Evolutionary conservation across 1,284 basidiomycete species (phyloP), one percentile per base, ranked within the genome.

Genomic region (Boletus holoroseus): DNA sequence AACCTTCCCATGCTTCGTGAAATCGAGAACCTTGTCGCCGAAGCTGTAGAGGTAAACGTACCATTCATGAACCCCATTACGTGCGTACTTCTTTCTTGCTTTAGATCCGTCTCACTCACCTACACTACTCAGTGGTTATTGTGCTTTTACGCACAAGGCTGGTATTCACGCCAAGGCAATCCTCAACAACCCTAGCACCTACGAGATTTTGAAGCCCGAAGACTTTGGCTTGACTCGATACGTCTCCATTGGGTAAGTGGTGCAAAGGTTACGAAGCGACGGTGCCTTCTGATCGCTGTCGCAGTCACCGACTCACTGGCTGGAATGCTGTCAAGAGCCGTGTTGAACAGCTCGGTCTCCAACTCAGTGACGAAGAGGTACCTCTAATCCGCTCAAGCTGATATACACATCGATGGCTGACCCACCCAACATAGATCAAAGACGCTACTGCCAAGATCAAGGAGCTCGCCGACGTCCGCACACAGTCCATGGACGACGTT

Each of bases 111-210:
- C 51, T 49, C 38, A 47, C 49, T 54, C 26, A 54, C 26, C 15
- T 24, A n/a, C 34, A 43, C 53, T 38, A 18, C 39, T 18, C 56
- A 88, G 87, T 50, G 96, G 96, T 27, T 99, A 98, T 76, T 99
- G 96, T 69, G 96, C 96, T 16, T 99, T 99, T 77, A 99, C 96
- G 24, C 96, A 99, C 86, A 99, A 99, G 85, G 96, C 96, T 28
- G 96, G 96, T 71, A 99, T 99, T 62, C 96, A 99, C 73, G 96
- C 96, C 75, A 99, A 99, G 81, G 96, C 96, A 37, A 99, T 99
- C 72, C 83, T 99, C 51, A 98, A 98, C 77, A 99, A 99, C 81
- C 96, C 96, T 1, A 92, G 89, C 64, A 99, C 96, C 9, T 99
- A 99, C 73, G 93, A 96, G 74, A 94, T 95, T 71, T 80, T 93